Conservation (phyloP, 2,329 filamentous ascomycete genomes). For the Pseudopithomyces maydicus region DNA sequence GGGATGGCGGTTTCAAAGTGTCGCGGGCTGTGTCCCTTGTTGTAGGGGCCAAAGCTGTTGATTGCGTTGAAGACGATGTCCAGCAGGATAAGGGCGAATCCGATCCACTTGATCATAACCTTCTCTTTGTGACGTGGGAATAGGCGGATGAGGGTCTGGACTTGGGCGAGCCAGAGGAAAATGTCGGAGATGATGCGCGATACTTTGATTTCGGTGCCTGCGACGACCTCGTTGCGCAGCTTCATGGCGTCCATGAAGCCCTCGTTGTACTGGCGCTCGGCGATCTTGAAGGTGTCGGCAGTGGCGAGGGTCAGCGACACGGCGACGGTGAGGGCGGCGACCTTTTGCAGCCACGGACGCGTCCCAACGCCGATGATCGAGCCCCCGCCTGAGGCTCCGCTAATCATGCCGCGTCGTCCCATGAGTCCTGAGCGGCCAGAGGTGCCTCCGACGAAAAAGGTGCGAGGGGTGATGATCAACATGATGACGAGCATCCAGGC, state of each 20-base stretch:
- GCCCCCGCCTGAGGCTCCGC: constrained; percentile 66
- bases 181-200: constrained; percentile 94
- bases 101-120: constrained; percentile 98
- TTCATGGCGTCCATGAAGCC: constrained; percentile 80
- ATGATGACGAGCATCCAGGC: constrained; percentile 93
- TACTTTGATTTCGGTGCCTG: constrained; percentile 83
- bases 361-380: constrained; percentile 84
- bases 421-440: constrained; percentile 72
- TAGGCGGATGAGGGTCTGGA: constrained; percentile 91
- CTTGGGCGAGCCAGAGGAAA: constrained; percentile 96
- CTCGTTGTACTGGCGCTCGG: constrained; percentile 76
- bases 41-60: constrained; percentile 74
- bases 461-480: constrained; percentile 91
- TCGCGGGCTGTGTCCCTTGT: constrained; percentile 66
- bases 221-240: constrained; percentile 79
- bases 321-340: constrained; percentile 66
- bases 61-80: constrained; percentile 90
- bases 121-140: constrained; percentile 98
- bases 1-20: constrained; percentile 89
- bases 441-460: constrained; percentile 81
- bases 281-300: constrained; percentile 85
- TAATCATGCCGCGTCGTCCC: constrained; percentile 82
- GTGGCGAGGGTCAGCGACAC: constrained; percentile 94
- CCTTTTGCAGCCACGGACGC: constrained; percentile 86
- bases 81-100: constrained; percentile 88